Evolutionary conservation across 2,329 filamentous ascomycete species (phyloP), one percentile per base, ranked within the genome.

Genomic region (Colletotrichum viniferum): DNA sequence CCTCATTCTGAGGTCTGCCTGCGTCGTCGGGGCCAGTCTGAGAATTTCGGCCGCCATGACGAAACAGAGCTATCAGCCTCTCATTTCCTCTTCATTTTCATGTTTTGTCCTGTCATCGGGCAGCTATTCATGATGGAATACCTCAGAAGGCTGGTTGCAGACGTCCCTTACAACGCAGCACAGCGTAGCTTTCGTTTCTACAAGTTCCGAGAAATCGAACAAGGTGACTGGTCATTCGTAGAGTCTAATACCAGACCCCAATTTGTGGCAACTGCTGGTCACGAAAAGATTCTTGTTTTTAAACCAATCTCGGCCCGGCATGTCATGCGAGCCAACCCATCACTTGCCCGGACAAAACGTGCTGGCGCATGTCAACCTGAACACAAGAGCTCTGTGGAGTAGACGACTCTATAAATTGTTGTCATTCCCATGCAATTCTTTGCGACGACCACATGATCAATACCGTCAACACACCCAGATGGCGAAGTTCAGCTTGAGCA

Each of bases 31-130:
- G 38, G 8, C 18, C 1, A 43, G 16, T 43, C 18, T 43, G 1
- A n/a, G 38, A 43, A 0, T 4, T 1, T 43, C 38, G 1, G 38
- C n/a, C 1, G 16, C 18, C 8, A 1, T 1, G 16, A 16, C 2
- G 38, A 43, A 43, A 43, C 16, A 43, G 8, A 10, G 9, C 18
- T 10, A 0, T 43, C 38, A 0, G 8, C 18, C 16, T 43, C 16
- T 43, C 10, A n/a, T n/a, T 43, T 43, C 0, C 38, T 43, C 38
- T 43, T n/a, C 18, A 3, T n/a, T 8, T n/a, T 43, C 18, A 8
- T n/a, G 18, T n/a, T 43, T 43, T 10, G 9, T 8, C 18, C 38
- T n/a, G 38, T 43, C 8, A n/a, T n/a, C 9, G 9, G 9, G 18
- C 18, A n/a, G 16, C 8, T 43, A 43, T 43, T 43, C 38, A 43